Evolutionary conservation across 2,329 filamentous ascomycete genomes (phyloP), one percentile per base, ranked within the genome.

Genomic region (Diaporthe destruens): DNA sequence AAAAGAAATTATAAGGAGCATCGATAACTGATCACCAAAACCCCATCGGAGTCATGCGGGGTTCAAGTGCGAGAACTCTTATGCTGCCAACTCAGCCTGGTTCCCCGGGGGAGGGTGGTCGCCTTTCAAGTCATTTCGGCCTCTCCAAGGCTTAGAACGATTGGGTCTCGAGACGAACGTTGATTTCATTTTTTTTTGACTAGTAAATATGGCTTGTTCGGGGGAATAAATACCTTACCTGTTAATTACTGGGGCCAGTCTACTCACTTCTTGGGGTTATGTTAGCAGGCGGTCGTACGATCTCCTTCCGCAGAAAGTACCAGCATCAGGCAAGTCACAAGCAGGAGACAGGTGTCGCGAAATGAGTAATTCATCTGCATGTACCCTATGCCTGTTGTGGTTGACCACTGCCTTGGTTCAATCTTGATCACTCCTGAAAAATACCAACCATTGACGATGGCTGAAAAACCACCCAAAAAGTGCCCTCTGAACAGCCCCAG

Each of bases 301-400:
- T 14, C 47, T 47, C 16, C 11, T n/a, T 12, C 47, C 47, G 44
- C 44, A 55, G 49, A 51, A 34, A 47, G 65, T 66, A 54, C 57
- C 47, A 68, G 53, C 61, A 65, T 3, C 39, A 65, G 29, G 63
- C 70, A 49, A 57, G 51, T 68, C 71, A 74, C 68, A 69, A 73
- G 53, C 65, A 65, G 53, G 61, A 71, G 63, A 74, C 68, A 65
- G 71, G 67, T 71, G 2, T 71, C 54, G 61, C 67, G 36, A 71
- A 67, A 73, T 73, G 68, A 69, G 49, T 56, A 25, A 42, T 71
- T 71, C 68, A 73, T 73, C 67, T 71, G 73, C 61, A 68, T 73
- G 51, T 74, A 66, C 68, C 68, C 67, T 71, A 73, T 56, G 57
- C 73, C 71, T 63, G 63, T 59, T 57, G 66, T 63, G 61, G n/a